Evolutionary conservation across 2,329 filamentous ascomycete species (phyloP), one percentile per base, ranked within the genome.

Genomic region (Mariannaea sp.): DNA sequence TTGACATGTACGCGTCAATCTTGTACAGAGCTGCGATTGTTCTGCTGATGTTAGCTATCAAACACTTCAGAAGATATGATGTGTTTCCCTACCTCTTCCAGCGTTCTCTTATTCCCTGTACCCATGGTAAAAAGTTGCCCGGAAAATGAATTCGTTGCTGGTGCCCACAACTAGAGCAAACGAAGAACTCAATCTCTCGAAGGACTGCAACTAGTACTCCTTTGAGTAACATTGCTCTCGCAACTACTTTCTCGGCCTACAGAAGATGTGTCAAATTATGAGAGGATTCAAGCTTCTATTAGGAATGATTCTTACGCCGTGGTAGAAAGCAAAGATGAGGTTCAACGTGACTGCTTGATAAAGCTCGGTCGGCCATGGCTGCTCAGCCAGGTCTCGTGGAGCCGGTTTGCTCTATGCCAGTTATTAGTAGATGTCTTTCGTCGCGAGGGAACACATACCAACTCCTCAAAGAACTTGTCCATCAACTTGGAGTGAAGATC

Each of bases 281-380:
- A 53, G 12, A n/a, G n/a, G n/a, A n/a, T n/a, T 2, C 1, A 3
- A 4, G 1, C 1, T 13, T 0, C 8, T 3, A 9, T 7, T 8
- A 24, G 5, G 13, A 32, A 1, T 3, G 16, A 2, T 30, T 39
- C 69, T 8, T 47, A 73, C 71, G 4, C 71, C 71, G 1, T 64
- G 65, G 17, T 73, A 69, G 8, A 76, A 67, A 1, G 69, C 71
- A 48, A 77, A 77, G 1, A 75, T 64, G 1, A 76, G 69, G 22
- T 73, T 72, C 3, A 76, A 48, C 4, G 75, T 54, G 3, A 71
- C 64, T 0, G 70, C 65, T 52, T 73, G 68, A 35, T 71, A 75
- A 1, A 69, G 60, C 16, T 68, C 60, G 38, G 66, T 44, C 4
- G 67, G 62, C 70, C 73, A 65, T 7, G 63, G 50, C 41, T 56